Evolutionary conservation across 2,329 filamentous ascomycete genomes (phyloP), one percentile per base, ranked within the genome.

Genomic region (Paraphoma sp.): DNA sequence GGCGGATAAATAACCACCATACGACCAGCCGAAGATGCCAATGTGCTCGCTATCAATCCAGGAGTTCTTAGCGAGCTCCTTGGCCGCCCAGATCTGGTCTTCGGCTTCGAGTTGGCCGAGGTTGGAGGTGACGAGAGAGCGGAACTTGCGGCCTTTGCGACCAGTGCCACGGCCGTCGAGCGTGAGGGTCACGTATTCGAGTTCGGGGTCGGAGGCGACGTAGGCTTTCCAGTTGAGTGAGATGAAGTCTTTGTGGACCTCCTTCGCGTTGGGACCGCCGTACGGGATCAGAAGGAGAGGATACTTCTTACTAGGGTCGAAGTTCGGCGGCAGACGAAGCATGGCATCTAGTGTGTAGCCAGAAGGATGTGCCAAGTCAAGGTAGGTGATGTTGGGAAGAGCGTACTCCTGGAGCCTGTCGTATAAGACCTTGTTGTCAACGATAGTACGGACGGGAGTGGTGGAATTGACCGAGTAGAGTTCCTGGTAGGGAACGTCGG

Each of bases 161-260:
- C 85, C 87, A 0, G 88, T 90, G 41, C 88, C 88, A 2, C 88
- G 86, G 71, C 87, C 87, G 72, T 91, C 88, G 6, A 91, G 84
- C 0, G 84, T 88, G 73, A 87, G 85, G n/a, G 84, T 84, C 48
- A 90, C 84, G 75, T 86, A 90, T 68, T 89, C 81, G 0, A 90
- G 83, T 58, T 90, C 87, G 0, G 86, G 86, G 63, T 91, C 87
- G 0, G 87, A 89, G 0, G 86, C 79, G 45, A 90, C 83, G 75
- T 90, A 91, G 0, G 84, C 80, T 47, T 83, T 82, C 84, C 85
- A 90, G 63, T 80, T 80, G 28, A 86, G 78, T 0, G 81, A 54
- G 52, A 81, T 79, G 75, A 86, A 89, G 1, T 73, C 67, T 71
- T 89, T 89, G 52, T 68, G 76, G 1, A 88, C 86, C 58, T 85